These are phyloP conservation scores for Ceratocystis papillata DNA, from an alignment of 2,329 filamentous ascomycete species.

Conservation along the genomic window DNA sequence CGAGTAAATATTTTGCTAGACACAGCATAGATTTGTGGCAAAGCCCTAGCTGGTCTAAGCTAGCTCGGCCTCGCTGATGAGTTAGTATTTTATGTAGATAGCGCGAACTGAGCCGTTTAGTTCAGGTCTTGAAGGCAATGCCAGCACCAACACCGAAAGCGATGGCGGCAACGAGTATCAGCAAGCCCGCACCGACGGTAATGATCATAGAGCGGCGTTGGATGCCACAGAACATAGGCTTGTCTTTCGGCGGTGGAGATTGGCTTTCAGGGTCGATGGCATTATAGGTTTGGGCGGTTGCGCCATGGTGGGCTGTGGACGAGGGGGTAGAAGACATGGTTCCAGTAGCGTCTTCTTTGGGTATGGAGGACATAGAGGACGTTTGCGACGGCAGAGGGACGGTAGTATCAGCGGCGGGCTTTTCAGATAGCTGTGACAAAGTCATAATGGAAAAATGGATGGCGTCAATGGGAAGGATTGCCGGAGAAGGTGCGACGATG, in stretches of 20 bases:
- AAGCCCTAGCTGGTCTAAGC: background rate
- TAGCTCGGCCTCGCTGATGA: background rate
- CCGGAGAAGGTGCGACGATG: too few species aligned
- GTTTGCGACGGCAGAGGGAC: conserved; percentile 3
- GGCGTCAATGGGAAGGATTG: background rate
- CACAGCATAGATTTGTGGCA: background rate
- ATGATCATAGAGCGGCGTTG: conserved; percentile 26
- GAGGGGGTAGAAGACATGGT: background rate
- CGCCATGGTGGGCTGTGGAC: conserved; percentile 10
- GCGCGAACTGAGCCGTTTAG: background rate
- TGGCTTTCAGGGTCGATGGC: conserved; percentile 4
- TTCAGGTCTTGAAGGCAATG: conserved; percentile 25
- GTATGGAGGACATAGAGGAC: conserved; percentile 18
- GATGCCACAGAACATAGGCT: conserved; percentile 27
- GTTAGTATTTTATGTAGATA: background rate
- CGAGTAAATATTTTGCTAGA: background rate
- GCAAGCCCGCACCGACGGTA: conserved; percentile 25
- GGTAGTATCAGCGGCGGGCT: background rate
- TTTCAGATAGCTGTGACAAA: background rate
- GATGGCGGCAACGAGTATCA: conserved; percentile 26
- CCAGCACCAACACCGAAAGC: conserved; percentile 27
- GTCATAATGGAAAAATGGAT: background rate
- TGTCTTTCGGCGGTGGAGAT: background rate
- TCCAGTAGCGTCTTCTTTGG: conserved; percentile 18
- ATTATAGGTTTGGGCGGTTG: conserved; percentile 1